phyloP scores from a whole-genome alignment of 495 filamentous ascomycete genomes.

The Jackrogersella minutella region DNA sequence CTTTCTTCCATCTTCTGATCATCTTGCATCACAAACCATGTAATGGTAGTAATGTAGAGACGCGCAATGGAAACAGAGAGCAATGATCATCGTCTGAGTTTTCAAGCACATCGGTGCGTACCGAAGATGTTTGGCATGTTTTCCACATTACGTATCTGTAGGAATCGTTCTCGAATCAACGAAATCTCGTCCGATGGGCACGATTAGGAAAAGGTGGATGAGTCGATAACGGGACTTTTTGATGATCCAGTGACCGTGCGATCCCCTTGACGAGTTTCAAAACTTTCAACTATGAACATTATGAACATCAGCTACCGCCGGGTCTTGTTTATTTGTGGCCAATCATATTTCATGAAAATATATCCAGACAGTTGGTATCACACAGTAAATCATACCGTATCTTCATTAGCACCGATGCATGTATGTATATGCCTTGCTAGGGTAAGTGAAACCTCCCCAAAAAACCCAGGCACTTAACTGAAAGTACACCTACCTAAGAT shows the following conservation, averaged over 20 bases:
- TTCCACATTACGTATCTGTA: slow-evolving; percentile 3
- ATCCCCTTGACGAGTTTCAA: slow-evolving; percentile 36
- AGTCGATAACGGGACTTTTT: slow-evolving; percentile 30
- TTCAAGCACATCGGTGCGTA: slow-evolving; percentile 2
- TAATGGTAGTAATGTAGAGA: too few species aligned
- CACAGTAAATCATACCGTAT: slow-evolving; percentile 20
- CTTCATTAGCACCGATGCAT: background rate
- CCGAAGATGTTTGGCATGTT: background rate
- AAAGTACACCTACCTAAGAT: too few species aligned
- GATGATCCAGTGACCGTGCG: slow-evolving; percentile 34
- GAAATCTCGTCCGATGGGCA: slow-evolving; percentile 26
- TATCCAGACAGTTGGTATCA: slow-evolving; percentile 10
- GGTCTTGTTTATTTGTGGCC: slow-evolving; percentile 20
- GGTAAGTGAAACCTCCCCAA: slow-evolving; percentile 31
- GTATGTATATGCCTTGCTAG: slow-evolving; percentile 1
- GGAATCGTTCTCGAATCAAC: slow-evolving; percentile 27
- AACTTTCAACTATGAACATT: background rate
- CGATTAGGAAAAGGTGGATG: slow-evolving; percentile 1
- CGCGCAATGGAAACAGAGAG: slow-evolving; percentile 7
- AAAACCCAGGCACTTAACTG: too few species aligned
- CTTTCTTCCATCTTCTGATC: background rate
- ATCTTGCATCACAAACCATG: slow-evolving; percentile 28
- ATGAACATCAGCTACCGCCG: slow-evolving; percentile 37
- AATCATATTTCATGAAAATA: slow-evolving; percentile 13
- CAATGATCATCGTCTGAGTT: slow-evolving; percentile 29